These are phyloP conservation scores for Triangularia verruculosa DNA, from an alignment of 2,329 filamentous ascomycete species.

Conservation along the genomic window DNA sequence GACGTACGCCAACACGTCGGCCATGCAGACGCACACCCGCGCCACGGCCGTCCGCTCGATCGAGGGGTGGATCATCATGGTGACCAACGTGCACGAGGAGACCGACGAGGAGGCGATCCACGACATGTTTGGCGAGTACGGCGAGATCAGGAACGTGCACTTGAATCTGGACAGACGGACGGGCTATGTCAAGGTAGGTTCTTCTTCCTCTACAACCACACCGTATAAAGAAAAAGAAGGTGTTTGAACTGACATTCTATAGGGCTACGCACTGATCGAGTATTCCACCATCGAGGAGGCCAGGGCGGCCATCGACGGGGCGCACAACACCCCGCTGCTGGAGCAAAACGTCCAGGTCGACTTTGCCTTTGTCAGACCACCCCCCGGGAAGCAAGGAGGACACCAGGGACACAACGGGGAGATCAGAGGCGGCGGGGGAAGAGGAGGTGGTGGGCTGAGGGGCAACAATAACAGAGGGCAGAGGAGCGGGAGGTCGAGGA, in stretches of 20 bases:
- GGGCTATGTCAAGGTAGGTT: constrained; percentile 76
- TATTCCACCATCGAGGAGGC: constrained; percentile 77
- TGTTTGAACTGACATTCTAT: not conserved
- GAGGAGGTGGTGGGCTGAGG: constrained; percentile 44
- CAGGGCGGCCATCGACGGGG: constrained; percentile 75
- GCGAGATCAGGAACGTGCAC: constrained; percentile 84
- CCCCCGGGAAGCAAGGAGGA: constrained; percentile 50
- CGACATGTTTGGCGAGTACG: constrained; percentile 79
- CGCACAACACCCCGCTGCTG: constrained; percentile 72
- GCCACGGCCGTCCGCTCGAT: constrained; percentile 82
- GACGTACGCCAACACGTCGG: constrained; percentile 48
- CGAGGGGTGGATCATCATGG: constrained; percentile 85
- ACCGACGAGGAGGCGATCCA: constrained; percentile 79
- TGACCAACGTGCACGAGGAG: constrained; percentile 85
- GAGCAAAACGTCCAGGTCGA: constrained; percentile 80
- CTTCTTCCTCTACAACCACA: no score
- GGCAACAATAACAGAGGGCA: constrained; percentile 33
- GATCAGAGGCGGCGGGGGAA: constrained; percentile 39
- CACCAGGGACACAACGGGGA: constrained; percentile 36
- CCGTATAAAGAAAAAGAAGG: not conserved
- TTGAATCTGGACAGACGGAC: constrained; percentile 78
- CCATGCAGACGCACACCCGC: constrained; percentile 70
- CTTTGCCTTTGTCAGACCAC: constrained; percentile 81
- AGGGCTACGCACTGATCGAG: constrained; percentile 85
- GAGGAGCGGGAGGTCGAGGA: constrained; percentile 45